These are phyloP conservation scores for Ampelocalamus luodianensis DNA, from an alignment of 176 grass and related monocot species.

Conservation along the genomic window DNA sequence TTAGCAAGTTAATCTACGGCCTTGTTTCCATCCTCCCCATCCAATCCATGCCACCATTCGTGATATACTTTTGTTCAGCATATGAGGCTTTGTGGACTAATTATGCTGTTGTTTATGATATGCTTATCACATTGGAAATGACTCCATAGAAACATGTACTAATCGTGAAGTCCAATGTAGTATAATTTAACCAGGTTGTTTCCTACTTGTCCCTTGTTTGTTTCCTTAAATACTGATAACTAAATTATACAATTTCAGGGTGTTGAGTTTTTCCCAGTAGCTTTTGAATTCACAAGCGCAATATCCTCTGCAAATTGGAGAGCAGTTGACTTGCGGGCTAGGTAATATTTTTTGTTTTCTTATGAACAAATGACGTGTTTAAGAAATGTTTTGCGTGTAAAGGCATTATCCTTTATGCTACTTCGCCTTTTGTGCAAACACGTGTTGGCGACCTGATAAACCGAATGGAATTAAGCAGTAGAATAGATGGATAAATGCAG, in stretches of 20 bases:
- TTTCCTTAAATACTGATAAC: constrained; percentile 6
- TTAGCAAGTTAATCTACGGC: background rate
- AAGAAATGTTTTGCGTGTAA: background rate
- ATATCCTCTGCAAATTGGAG: constrained; percentile 93
- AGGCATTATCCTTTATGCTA: background rate
- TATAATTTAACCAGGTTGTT: background rate
- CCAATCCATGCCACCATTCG: background rate
- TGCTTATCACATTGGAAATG: background rate
- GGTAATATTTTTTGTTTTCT: constrained; percentile 53
- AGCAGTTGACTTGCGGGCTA: constrained; percentile 89
- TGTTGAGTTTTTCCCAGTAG: constrained; percentile 88
- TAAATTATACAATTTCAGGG: constrained; percentile 67
- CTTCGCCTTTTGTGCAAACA: background rate
- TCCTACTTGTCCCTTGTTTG: background rate
- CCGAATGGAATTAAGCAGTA: background rate
- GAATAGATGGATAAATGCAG: background rate
- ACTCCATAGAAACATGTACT: background rate
- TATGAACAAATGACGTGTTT: background rate
- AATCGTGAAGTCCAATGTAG: background rate
- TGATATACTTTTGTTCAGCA: background rate
- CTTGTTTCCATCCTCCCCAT: background rate
- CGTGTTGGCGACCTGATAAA: background rate
- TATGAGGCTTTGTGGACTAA: background rate
- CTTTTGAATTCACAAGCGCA: constrained; percentile 79
- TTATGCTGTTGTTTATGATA: background rate